Evolutionary conservation across 257 asterid genomes (phyloP).

Genomic region (Solanum chiquidenum): DNA sequence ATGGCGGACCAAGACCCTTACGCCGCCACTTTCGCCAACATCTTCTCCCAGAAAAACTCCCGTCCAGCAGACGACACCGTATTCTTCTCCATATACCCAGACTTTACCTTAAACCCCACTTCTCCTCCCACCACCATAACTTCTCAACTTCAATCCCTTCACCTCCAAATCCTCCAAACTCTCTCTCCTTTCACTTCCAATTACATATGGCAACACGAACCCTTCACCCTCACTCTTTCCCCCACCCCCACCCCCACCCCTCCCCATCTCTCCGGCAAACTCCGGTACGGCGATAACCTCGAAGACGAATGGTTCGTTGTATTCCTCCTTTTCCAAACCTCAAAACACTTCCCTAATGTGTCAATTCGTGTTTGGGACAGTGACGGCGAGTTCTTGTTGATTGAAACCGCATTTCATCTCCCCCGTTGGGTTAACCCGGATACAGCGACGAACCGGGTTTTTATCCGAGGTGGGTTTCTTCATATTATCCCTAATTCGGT

Average conservation of each 20-base stretch:
- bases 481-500: conserved; percentile 43
- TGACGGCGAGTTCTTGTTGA: conserved; percentile 76
- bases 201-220: conserved; percentile 84
- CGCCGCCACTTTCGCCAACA: conserved; percentile 23
- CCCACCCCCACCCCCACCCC: conserved; percentile 19
- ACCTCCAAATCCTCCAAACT: conserved; percentile 52
- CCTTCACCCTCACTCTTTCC: conserved; percentile 43
- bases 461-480: conserved; percentile 57
- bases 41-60: conserved; percentile 37
- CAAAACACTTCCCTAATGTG: conserved; percentile 37
- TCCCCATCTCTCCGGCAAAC: conserved; percentile 75
- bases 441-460: conserved; percentile 61
- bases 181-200: conserved; percentile 29
- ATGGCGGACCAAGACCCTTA: conserved; percentile 33
- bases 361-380: conserved; percentile 72
- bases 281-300: conserved; percentile 77
- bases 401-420: conserved; percentile 79
- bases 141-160: conserved; percentile 53
- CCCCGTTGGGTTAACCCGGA: conserved; percentile 89
- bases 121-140: conserved; percentile 10
- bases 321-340: conserved; percentile 53
- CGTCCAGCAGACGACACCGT: conserved; percentile 70
- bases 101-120: conserved; percentile 24
- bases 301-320: conserved; percentile 98
- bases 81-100: conserved; percentile 63